Evolutionary conservation across 1,284 basidiomycete genomes (phyloP).

Genomic region (Wolfiporia cocos): DNA sequence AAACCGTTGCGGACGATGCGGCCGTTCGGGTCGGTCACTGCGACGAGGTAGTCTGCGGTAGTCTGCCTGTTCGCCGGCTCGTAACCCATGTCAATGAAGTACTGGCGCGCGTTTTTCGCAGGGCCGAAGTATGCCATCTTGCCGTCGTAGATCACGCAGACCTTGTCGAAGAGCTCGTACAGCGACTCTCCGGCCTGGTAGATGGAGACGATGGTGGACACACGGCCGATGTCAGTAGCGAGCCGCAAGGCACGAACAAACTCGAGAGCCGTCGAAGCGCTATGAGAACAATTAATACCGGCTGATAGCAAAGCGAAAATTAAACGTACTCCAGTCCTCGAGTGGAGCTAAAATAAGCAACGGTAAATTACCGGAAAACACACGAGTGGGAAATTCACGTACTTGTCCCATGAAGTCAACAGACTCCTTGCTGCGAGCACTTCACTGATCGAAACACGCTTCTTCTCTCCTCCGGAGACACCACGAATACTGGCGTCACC

Average conservation of each 20-base stretch:
- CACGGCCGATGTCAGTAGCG: conserved; percentile 44
- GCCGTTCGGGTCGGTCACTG: conserved; percentile 44
- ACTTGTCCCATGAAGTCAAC: conserved; percentile 74
- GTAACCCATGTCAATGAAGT: conserved; percentile 62
- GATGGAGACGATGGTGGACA: conserved; percentile 50
- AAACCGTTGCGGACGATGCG: conserved; percentile 38
- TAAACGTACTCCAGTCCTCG: conserved; percentile 33
- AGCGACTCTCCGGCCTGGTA: conserved; percentile 55
- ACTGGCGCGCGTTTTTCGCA: conserved; percentile 44
- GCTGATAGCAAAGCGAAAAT: background rate
- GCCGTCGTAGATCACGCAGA: conserved; percentile 58
- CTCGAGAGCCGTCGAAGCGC: conserved; percentile 52
- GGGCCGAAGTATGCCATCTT: conserved; percentile 59
- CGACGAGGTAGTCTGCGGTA: conserved; percentile 54
- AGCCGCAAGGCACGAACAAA: conserved; percentile 51
- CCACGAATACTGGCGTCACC: conserved; percentile 75
- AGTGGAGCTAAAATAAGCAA: conserved; percentile 43
- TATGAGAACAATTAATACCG: conserved; percentile 10
- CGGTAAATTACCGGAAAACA: too few relatives aligned
- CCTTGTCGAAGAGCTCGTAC: conserved; percentile 54
- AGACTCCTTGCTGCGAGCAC: conserved; percentile 52
- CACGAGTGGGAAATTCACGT: conserved; percentile 17
- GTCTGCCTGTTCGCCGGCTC: conserved; percentile 48
- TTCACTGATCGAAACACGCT: conserved; percentile 75
- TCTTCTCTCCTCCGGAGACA: conserved; percentile 79